Evolutionary conservation across 2,329 filamentous ascomycete genomes (phyloP).

Genomic region (Cladosporium sp.): DNA sequence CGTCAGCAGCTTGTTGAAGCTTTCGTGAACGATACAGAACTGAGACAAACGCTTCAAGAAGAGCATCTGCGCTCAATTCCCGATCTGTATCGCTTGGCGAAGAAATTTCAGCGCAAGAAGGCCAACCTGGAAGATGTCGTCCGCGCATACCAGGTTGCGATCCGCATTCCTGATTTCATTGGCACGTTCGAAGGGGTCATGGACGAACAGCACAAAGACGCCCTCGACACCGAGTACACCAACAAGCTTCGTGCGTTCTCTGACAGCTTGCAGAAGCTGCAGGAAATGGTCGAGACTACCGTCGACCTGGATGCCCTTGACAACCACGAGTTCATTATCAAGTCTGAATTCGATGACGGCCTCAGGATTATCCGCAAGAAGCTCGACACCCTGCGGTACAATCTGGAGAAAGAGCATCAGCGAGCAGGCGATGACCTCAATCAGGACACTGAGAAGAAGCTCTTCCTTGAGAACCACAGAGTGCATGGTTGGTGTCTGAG

Average conservation of each 20-base stretch:
- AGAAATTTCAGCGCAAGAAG: conserved; percentile 86
- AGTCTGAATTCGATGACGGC: conserved; percentile 91
- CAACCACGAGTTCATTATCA: conserved; percentile 97
- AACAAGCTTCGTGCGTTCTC: conserved; percentile 68
- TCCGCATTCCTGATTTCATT: conserved; percentile 84
- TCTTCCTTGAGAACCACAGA: conserved; percentile 93
- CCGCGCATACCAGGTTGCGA: conserved; percentile 87
- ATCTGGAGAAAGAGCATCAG: conserved; percentile 78
- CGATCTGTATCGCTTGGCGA: conserved; percentile 86
- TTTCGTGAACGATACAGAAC: conserved; percentile 85
- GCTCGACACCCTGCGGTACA: conserved; percentile 72
- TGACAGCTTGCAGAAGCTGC: conserved; percentile 73
- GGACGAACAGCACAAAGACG: conserved; percentile 86
- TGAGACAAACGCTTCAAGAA: conserved; percentile 94
- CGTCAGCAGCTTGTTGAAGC: conserved; percentile 92
- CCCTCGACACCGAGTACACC: conserved; percentile 82
- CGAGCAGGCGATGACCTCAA: conserved; percentile 72
- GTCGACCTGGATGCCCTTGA: conserved; percentile 93
- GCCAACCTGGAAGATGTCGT: conserved; percentile 95
- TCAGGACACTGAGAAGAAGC: conserved; percentile 95
- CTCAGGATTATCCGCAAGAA: conserved; percentile 84
- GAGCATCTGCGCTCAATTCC: conserved; percentile 89
- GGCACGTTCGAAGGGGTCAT: conserved; percentile 86
- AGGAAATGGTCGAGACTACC: conserved; percentile 98
- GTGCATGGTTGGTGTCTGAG: conserved; percentile 96